phyloP scores from a whole-genome alignment of 1,284 basidiomycete genomes.

The Ganoderma lingzhi region DNA sequence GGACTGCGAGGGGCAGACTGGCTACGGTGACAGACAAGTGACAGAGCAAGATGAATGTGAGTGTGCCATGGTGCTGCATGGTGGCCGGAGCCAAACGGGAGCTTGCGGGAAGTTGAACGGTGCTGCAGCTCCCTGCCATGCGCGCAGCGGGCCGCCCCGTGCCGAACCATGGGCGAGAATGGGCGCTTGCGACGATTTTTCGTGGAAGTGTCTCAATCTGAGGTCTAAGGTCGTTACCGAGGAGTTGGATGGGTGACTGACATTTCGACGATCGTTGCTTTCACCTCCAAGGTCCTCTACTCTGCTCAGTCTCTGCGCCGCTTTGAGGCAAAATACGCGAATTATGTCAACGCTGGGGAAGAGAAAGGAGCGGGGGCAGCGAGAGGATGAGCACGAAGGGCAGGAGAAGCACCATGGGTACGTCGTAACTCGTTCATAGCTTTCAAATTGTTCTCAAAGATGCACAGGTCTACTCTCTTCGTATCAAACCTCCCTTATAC shows the following conservation, averaged over 20 bases:
- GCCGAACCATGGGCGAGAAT: neutral
- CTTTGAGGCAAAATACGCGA: neutral
- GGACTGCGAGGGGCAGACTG: neutral
- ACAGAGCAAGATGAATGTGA: neutral
- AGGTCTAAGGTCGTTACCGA: too few relatives aligned
- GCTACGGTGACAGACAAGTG: neutral
- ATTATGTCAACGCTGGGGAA: conserved; percentile 53
- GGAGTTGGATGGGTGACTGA: neutral
- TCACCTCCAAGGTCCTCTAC: neutral
- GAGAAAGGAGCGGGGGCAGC: conserved; percentile 58
- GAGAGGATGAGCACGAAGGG: conserved; percentile 46
- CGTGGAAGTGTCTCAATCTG: neutral
- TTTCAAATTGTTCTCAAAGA: neutral
- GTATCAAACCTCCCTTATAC: conserved; percentile 89
- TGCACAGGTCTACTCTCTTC: conserved; percentile 71
- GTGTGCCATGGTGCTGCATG: neutral
- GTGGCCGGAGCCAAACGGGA: neutral
- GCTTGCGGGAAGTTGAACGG: neutral
- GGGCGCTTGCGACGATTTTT: conserved; percentile 6
- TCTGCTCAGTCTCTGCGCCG: too few relatives aligned
- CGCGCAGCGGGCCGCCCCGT: neutral
- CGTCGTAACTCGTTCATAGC: conserved; percentile 14
- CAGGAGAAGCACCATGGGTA: conserved; percentile 48
- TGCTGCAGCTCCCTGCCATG: neutral
- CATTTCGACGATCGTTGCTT: neutral